Percentiles rank a stretch among this genome's conserved stretches.
Evolutionary conservation across 192 early-diverging fungal genomes (phyloP).

Genomic region (Radiomyces spectabilis): DNA sequence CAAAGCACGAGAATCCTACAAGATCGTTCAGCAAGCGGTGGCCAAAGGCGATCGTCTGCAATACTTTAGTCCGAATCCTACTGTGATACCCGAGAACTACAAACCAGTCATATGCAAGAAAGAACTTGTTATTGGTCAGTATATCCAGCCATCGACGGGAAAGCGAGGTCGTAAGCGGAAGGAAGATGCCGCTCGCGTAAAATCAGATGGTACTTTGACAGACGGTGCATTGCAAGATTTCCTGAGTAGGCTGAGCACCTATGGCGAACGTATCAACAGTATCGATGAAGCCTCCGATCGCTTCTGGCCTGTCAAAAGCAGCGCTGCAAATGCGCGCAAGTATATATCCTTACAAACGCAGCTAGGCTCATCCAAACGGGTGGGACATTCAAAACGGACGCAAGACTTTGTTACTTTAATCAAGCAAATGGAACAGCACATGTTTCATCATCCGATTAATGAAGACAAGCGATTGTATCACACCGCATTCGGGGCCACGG

Average conservation of each 20-base stretch:
- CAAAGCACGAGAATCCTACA: constrained; percentile 49
- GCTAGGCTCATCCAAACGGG: not conserved
- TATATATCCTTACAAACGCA: not conserved
- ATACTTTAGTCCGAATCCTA: constrained; percentile 30
- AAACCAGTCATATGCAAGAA: constrained; percentile 40
- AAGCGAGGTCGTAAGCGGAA: constrained; percentile 22
- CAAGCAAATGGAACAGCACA: not conserved
- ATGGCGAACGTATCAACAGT: too few relatives aligned
- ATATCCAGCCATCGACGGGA: constrained; percentile 16
- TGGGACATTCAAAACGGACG: not conserved
- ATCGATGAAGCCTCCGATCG: not conserved
- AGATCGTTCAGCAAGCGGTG: constrained; percentile 57
- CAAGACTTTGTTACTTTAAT: not conserved
- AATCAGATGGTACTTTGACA: constrained; percentile 16
- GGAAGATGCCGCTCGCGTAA: constrained; percentile 10
- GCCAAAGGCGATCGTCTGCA: constrained; percentile 36
- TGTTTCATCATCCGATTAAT: not conserved
- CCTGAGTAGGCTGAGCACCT: not conserved
- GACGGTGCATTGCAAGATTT: not conserved
- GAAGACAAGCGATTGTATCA: too few relatives aligned
- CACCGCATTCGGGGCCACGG: too few relatives aligned
- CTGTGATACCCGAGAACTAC: constrained; percentile 41
- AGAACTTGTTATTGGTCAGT: constrained; percentile 41
- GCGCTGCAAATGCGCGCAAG: not conserved
- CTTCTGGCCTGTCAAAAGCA: not conserved